Evolutionary conservation across 176 grass and related monocot genomes (phyloP).

Genomic region (Zoysia pacifica): DNA sequence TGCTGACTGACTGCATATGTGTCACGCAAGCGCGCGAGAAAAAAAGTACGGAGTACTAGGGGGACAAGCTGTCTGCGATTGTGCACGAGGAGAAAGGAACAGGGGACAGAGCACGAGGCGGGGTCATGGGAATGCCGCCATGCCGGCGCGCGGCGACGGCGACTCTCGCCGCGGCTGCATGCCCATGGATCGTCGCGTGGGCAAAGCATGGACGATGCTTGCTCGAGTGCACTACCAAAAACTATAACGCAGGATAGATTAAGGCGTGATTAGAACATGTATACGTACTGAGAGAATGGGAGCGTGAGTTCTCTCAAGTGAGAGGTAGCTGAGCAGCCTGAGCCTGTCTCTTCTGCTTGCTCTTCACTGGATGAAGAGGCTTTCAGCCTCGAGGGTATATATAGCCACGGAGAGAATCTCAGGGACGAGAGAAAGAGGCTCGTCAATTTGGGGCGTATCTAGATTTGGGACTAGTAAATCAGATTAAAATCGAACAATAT

Average conservation of each 20-base stretch:
- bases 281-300: slow-evolving; percentile 17
- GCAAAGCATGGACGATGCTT: slow-evolving; percentile 24
- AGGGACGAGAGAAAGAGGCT: not conserved
- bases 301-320: not conserved
- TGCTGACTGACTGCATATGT: not conserved
- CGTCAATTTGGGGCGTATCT: too few relatives aligned
- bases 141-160: not conserved
- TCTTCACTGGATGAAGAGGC: not conserved
- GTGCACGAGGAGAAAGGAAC: not conserved
- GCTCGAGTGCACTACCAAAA: not conserved
- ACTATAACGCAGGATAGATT: not conserved
- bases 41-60: too few relatives aligned
- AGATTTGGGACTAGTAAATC: too few relatives aligned
- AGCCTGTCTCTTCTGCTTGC: not conserved
- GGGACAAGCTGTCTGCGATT: not conserved
- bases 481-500: too few relatives aligned
- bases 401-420: not conserved
- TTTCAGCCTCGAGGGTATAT: slow-evolving; percentile 11
- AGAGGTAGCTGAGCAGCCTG: not conserved
- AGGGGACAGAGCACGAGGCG: slow-evolving; percentile 17
- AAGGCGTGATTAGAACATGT: not conserved
- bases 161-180: not conserved
- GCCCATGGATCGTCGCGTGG: not conserved
- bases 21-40: not conserved
- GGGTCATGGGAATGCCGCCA: slow-evolving; percentile 34